Base-by-base conservation (phyloP, 371 early-diverging fungal species). In the Mortierella sp. region DNA sequence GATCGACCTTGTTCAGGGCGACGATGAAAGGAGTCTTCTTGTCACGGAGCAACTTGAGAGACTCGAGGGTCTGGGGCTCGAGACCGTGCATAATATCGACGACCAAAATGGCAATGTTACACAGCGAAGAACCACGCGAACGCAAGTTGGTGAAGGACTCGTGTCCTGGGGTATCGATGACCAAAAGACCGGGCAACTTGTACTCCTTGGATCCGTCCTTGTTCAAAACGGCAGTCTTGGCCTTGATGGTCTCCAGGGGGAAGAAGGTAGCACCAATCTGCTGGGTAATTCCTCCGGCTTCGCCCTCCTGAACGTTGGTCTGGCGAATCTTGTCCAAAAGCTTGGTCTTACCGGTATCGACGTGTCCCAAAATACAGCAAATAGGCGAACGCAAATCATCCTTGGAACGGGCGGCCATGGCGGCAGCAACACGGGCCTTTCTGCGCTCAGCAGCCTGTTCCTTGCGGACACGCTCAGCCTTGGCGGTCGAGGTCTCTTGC, bases 191-290 rank as follows among this genome's bases (percentile, higher is more conserved):
- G 43, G 99, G 99, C 40, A 99, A 91, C 86, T 97, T 97, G 88
- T 92, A 89, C 55, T 90, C 90, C 69, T 91, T 86, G 79, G 89
- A 88, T 48, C 92, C 91, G 51, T 85, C 89, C 82, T 84, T 86
- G 86, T 87, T 84, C 78, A 99, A 89, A 34, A 94, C 92, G 1
- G 93, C 94, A 26, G 98, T 98, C 92, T 99, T 99, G 82, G 93
- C 91, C 83, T 92, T 92, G 83, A 99, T 96, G 53, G 98, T 97
- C 48, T 97, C 96, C 73, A 96, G 92, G 31, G 99, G 99, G 95
- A 99, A 99, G 91, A 97, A 99, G 31, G 99, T 99, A 46, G 99
- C 99, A 90, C 99, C 99, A 81, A 99, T 99, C 88, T 99, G 99
- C 90, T 99, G 99, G 44, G 99, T 99, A 88, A 99, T 99, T 90